A percentile compares a stretch with the other conserved stretches of the same genome.
These are phyloP conservation scores for Trichophyton simii DNA, from an alignment of 2,329 filamentous ascomycete species.

Conservation along the genomic window DNA sequence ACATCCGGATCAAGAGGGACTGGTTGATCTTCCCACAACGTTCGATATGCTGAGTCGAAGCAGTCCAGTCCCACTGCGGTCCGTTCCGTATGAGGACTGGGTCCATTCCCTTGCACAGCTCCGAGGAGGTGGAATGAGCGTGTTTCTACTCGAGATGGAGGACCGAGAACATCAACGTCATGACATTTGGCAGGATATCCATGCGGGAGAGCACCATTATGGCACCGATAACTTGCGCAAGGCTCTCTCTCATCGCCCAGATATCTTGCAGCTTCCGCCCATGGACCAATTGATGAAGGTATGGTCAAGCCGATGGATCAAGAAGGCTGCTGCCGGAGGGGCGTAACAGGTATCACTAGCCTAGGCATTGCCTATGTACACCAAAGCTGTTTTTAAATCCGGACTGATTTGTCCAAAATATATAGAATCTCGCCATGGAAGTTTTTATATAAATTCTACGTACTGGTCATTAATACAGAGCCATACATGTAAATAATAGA, in stretches of 20 bases:
- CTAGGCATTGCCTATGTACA: too few species aligned
- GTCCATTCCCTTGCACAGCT: not conserved
- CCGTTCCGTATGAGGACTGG: not conserved
- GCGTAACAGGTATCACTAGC: too few species aligned
- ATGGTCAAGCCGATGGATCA: not conserved
- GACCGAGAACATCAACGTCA: not conserved
- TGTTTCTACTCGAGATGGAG: not conserved
- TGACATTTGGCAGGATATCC: not conserved
- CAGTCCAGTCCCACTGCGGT: not conserved
- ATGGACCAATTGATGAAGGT: not conserved
- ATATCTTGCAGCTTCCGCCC: not conserved
- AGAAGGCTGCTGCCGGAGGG: not conserved
- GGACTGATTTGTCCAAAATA: too few species aligned
- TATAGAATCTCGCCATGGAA: too few species aligned
- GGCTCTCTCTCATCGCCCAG: not conserved
- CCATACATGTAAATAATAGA: too few species aligned
- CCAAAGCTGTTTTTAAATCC: too few species aligned
- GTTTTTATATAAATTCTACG: too few species aligned
- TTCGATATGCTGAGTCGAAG: not conserved
- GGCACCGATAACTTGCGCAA: not conserved
- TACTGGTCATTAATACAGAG: too few species aligned
- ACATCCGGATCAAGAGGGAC: conserved; percentile 5
- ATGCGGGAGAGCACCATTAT: not conserved
- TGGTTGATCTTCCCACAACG: not conserved
- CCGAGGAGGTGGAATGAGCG: not conserved